Base-by-base conservation (phyloP, 306 rosid species). In the Arachis stenosperma region DNA sequence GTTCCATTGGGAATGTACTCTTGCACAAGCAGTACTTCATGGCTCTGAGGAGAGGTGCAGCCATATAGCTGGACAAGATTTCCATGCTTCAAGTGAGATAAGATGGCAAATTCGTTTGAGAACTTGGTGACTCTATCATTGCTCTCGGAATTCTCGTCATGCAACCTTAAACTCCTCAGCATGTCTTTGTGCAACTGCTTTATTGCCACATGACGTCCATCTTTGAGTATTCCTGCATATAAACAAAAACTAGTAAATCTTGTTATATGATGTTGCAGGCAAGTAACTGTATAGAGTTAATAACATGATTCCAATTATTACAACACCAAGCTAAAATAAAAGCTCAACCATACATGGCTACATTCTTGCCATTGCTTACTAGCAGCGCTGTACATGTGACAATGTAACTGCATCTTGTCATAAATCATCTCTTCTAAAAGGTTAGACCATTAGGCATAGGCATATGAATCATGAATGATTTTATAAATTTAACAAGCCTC, bases 61-160 rank as follows among this genome's bases (percentile, higher is more conserved):
- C 97, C 96, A 51, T 84, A 87, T 7, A 89, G 87, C 47, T 72
- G 78, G 36, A 91, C 93, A 15, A 91, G 96, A 79, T 89, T 86
- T 58, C 12, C 77, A 64, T 89, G 97, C 10, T 83, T 87, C 51
- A 87, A 40, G 46, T 68, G 54, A 36, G 92, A 76, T 48, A 89
- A 77, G 71, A 84, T 75, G 9, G 27, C 70, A 44, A 86, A 75
- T 77, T 91, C 97, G 48, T 83, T 84, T 75, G 78, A 79, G 72
- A 91, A 87, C 79, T 79, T 55, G 46, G 17, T 17, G 5, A 53
- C 13, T 54, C 58, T 74, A 29, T 52, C 37, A 33, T 33, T 33
- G 37, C 73, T 5, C 58, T 66, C 54, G 73, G 53, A 36, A 52
- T 74, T 74, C 63, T 74, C 75, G 40, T 80, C 73, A n/a, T 54